phyloP scores from a whole-genome alignment of 1,139 yeast genomes.

The Yamadazyma sp. region DNA sequence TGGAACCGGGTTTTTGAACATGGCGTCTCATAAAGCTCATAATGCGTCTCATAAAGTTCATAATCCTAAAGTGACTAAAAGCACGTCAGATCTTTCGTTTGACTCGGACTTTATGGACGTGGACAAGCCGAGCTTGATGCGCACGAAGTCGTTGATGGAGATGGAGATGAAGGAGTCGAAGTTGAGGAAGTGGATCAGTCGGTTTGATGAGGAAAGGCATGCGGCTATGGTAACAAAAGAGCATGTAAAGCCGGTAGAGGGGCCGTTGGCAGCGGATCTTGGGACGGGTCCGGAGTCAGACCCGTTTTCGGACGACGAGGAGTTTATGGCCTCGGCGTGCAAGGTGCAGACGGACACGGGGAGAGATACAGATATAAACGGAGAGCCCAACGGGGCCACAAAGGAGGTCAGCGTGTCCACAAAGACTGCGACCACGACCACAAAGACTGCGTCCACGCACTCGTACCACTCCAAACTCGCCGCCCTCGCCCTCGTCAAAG shows the following conservation, averaged over 20 bases:
- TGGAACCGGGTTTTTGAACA: slow-evolving; percentile 32
- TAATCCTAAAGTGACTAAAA: slow-evolving; percentile 23
- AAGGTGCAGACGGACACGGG: background rate
- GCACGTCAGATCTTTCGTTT: slow-evolving; percentile 28
- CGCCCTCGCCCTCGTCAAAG: slow-evolving; percentile 8
- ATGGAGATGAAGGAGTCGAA: background rate
- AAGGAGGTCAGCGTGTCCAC: too few relatives aligned
- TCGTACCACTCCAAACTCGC: too few relatives aligned
- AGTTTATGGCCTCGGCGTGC: slow-evolving; percentile 11
- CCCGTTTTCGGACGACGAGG: slow-evolving; percentile 38
- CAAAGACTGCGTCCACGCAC: too few relatives aligned
- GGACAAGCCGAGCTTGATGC: slow-evolving; percentile 19
- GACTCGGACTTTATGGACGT: slow-evolving; percentile 1
- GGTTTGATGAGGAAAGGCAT: slow-evolving; percentile 2
- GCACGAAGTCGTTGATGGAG: slow-evolving; percentile 33
- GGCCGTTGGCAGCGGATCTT: too few relatives aligned
- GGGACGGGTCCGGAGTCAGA: slow-evolving; percentile 19
- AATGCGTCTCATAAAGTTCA: too few relatives aligned
- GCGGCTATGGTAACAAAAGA: background rate
- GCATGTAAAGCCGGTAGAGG: background rate
- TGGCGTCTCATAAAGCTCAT: too few relatives aligned
- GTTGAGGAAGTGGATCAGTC: slow-evolving; percentile 8
- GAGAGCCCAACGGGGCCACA: too few relatives aligned
- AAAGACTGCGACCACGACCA: too few relatives aligned
- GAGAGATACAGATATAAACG: background rate